Percentiles rank a stretch among this genome's conserved stretches.
Evolutionary conservation across 768 basidiomycete genomes (phyloP).

Genomic region (Leccinum variicolor): DNA sequence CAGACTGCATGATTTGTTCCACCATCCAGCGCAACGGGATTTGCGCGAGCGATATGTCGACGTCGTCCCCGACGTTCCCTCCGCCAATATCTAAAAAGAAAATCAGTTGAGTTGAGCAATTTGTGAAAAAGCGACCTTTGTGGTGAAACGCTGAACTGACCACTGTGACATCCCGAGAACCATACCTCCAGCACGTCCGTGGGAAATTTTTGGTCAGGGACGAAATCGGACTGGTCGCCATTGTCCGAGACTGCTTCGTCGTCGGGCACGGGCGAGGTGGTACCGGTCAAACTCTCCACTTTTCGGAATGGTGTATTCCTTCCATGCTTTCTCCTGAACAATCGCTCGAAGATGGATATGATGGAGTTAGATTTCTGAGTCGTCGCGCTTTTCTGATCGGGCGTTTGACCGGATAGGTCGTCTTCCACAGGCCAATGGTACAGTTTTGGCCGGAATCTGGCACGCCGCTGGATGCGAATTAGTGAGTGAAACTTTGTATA

Average conservation of each 20-base stretch:
- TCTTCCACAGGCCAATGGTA: slow-evolving; percentile 45
- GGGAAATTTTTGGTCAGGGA: neutral
- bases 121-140: neutral
- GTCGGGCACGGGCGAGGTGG: neutral
- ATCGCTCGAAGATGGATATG: neutral
- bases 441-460: slow-evolving; percentile 62
- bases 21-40: slow-evolving; percentile 80
- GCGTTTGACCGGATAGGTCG: slow-evolving; percentile 24
- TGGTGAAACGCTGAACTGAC: slow-evolving; percentile 35
- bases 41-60: slow-evolving; percentile 44
- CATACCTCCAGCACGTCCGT: slow-evolving; percentile 74
- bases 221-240: neutral
- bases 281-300: neutral
- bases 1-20: slow-evolving; percentile 53
- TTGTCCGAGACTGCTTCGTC: neutral
- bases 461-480: slow-evolving; percentile 46
- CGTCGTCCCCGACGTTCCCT: slow-evolving; percentile 47
- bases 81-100: slow-evolving; percentile 65
- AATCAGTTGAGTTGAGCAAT: neutral
- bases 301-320: neutral
- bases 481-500: slow-evolving; percentile 7
- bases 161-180: slow-evolving; percentile 72
- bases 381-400: neutral
- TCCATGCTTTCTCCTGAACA: neutral
- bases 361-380: neutral